These are phyloP conservation scores for Sclerotinia glacialis DNA, from an alignment of 2,329 filamentous ascomycete genomes.

Conservation along the genomic window DNA sequence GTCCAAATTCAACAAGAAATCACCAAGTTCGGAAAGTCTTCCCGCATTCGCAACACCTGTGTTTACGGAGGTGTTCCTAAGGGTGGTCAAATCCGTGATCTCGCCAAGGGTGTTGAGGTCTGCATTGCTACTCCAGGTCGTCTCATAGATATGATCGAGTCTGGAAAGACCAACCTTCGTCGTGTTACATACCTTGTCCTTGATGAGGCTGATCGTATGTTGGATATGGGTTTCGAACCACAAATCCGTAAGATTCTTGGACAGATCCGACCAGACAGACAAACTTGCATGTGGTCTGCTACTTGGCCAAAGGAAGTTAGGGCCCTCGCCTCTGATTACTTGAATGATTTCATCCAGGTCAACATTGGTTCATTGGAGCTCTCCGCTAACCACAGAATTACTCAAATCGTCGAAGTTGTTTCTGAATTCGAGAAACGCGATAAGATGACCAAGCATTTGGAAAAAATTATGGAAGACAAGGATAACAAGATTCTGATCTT, in stretches of 20 bases:
- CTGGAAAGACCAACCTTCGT: slow-evolving; percentile 95
- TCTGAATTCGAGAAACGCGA: slow-evolving; percentile 97
- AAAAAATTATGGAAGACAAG: slow-evolving; percentile 97
- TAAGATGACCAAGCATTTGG: slow-evolving; percentile 93
- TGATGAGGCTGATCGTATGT: slow-evolving; percentile 98
- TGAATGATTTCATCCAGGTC: slow-evolving; percentile 96
- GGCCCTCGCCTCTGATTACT: slow-evolving; percentile 83
- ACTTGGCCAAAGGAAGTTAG: slow-evolving; percentile 99
- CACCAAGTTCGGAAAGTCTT: slow-evolving; percentile 97
- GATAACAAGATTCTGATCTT: slow-evolving; percentile 95
- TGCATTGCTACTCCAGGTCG: slow-evolving; percentile 97
- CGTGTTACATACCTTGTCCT: slow-evolving; percentile 98
- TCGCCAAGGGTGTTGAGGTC: slow-evolving; percentile 92
- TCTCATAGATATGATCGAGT: slow-evolving; percentile 97
- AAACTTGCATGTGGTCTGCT: slow-evolving; percentile 99
- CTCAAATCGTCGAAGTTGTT: slow-evolving; percentile 94
- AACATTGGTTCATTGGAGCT: slow-evolving; percentile 97
- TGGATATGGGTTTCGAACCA: slow-evolving; percentile 99
- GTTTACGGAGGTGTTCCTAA: slow-evolving; percentile 99
- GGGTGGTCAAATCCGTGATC: slow-evolving; percentile 92
- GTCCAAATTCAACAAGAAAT: slow-evolving; percentile 99
- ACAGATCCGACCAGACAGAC: slow-evolving; percentile 96
- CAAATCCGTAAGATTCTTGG: slow-evolving; percentile 98
- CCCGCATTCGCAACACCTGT: slow-evolving; percentile 96
- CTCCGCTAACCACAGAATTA: slow-evolving; percentile 95